These are phyloP conservation scores for Circinella umbellata DNA, from an alignment of 371 early-diverging fungal genomes.

Conservation along the genomic window DNA sequence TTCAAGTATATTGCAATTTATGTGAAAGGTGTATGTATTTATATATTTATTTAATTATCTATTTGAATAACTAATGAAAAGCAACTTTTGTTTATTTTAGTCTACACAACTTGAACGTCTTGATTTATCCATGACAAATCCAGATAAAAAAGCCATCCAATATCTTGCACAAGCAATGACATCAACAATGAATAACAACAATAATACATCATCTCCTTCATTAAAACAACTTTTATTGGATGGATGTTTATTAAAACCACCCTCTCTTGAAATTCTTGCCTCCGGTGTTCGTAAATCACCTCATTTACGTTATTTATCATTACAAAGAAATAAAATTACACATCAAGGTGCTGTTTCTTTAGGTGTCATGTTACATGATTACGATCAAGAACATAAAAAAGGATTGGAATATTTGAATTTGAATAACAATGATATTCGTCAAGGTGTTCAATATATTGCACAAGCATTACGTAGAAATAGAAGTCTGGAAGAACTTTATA, in stretches of 20 bases:
- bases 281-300: conserved; percentile 55
- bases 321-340: conserved; percentile 57
- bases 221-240: conserved; percentile 62
- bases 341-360: conserved; percentile 61
- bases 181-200: conserved; percentile 9
- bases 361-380: conserved; percentile 69
- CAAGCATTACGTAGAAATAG: conserved; percentile 65
- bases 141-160: conserved; percentile 60
- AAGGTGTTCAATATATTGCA: conserved; percentile 68
- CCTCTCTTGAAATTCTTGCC: conserved; percentile 59
- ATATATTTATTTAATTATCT: neutral
- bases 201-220: conserved; percentile 28
- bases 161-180: conserved; percentile 59
- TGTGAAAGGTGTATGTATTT: conserved; percentile 60
- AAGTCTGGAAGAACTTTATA: conserved; percentile 49
- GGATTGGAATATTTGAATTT: conserved; percentile 57
- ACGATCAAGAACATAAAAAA: conserved; percentile 35
- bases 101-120: conserved; percentile 31
- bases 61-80: neutral
- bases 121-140: conserved; percentile 37
- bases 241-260: conserved; percentile 54
- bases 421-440: conserved; percentile 60
- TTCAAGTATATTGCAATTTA: conserved; percentile 72
- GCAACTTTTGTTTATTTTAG: conserved; percentile 13
- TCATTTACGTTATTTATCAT: conserved; percentile 48